Evolutionary conservation across 495 filamentous ascomycete species (phyloP).

Genomic region (Penicillium coprophilum): DNA sequence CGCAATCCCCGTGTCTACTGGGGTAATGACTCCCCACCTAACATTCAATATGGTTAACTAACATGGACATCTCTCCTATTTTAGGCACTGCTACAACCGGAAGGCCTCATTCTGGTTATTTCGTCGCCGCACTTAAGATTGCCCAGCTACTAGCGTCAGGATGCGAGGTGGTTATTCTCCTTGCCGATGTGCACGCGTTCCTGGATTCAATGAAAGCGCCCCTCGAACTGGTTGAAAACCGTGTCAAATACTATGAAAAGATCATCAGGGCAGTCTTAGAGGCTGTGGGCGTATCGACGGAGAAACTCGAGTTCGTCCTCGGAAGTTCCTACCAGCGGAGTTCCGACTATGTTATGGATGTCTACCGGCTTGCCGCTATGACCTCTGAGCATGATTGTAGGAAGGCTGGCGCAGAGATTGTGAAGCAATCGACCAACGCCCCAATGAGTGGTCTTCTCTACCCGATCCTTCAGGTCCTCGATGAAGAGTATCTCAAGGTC

Average conservation of each 20-base stretch:
- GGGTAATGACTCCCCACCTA: conserved; percentile 48
- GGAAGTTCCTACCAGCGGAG: conserved; percentile 76
- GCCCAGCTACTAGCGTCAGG: conserved; percentile 84
- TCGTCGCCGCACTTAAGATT: conserved; percentile 72
- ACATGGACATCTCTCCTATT: conserved; percentile 15
- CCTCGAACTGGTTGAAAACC: conserved; percentile 68
- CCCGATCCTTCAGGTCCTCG: conserved; percentile 73
- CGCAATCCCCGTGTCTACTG: conserved; percentile 78
- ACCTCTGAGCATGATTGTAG: conserved; percentile 49
- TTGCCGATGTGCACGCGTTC: conserved; percentile 67
- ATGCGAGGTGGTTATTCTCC: conserved; percentile 75
- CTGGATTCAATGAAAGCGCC: conserved; percentile 67
- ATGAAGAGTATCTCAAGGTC: conserved; percentile 85
- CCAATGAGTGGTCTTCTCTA: conserved; percentile 61
- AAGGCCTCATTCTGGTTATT: conserved; percentile 79
- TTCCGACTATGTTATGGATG: conserved; percentile 43
- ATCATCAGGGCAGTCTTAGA: conserved; percentile 65
- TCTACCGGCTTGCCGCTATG: conserved; percentile 38
- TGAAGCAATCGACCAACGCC: conserved; percentile 3
- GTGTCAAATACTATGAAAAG: conserved; percentile 41
- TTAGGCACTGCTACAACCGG: conserved; percentile 78
- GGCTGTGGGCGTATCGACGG: conserved; percentile 69
- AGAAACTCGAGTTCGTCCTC: conserved; percentile 79
- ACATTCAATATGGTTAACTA: conserved; percentile 7
- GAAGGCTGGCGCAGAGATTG: conserved; percentile 23